Evolutionary conservation across 2,329 filamentous ascomycete species (phyloP).

Genomic region (Graphilbum sp.): DNA sequence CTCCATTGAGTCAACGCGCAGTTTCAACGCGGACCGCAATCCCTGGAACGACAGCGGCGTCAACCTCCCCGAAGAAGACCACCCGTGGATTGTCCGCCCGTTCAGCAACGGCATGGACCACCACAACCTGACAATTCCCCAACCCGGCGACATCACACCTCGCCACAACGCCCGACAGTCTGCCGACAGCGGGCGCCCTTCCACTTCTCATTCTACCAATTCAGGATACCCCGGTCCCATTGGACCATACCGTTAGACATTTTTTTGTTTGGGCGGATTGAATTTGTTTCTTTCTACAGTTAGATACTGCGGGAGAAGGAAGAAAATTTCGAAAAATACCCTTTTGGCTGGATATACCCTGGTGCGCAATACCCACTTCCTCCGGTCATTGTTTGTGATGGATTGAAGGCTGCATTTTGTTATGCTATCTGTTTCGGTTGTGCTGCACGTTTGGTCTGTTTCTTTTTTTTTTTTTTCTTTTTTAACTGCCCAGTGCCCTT

Average conservation of each 20-base stretch:
- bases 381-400: slow-evolving; percentile 7
- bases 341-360: slow-evolving; percentile 48
- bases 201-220: slow-evolving; percentile 86
- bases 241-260: slow-evolving; percentile 78
- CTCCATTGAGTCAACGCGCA: slow-evolving; percentile 88
- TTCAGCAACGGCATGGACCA: slow-evolving; percentile 49
- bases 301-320: slow-evolving; percentile 5
- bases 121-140: slow-evolving; percentile 46
- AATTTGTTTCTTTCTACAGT: slow-evolving; percentile 12
- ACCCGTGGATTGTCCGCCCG: slow-evolving; percentile 45
- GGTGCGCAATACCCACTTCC: slow-evolving; percentile 32
- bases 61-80: slow-evolving; percentile 80
- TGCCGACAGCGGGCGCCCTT: slow-evolving; percentile 80
- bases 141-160: slow-evolving; percentile 68
- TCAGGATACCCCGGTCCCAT: slow-evolving; percentile 91
- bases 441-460: neutral
- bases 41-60: slow-evolving; percentile 97
- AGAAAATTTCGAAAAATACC: too few species aligned
- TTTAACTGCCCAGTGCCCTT: neutral
- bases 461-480: slow-evolving; percentile 1
- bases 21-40: slow-evolving; percentile 79
- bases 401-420: slow-evolving; percentile 4
- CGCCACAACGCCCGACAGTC: slow-evolving; percentile 72
- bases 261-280: slow-evolving; percentile 14
- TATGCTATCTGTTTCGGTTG: too few species aligned